phyloP scores from a whole-genome alignment of 2,329 filamentous ascomycete species.

The Shiraia sp. region DNA sequence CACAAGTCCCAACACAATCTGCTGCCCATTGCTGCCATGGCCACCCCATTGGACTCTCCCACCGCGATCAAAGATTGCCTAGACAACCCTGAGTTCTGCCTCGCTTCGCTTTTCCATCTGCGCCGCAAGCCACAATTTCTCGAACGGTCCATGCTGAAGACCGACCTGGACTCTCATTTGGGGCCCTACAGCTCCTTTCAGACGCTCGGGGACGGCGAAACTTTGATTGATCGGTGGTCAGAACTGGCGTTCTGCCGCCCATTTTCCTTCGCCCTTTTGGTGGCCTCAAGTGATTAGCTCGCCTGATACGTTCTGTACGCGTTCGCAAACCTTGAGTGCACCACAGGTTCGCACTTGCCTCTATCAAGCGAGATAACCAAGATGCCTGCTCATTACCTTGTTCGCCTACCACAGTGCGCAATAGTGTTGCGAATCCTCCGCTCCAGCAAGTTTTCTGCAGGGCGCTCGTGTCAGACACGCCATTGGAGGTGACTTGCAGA shows the following conservation, averaged over 20 bases:
- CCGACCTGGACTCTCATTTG: conserved; percentile 24
- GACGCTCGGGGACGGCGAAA: conserved; percentile 24
- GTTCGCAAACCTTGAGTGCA: conserved; percentile 3
- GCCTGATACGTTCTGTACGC: conserved; percentile 7
- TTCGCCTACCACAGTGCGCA: conserved; percentile 20
- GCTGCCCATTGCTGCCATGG: conserved; percentile 12
- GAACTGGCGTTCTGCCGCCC: conserved; percentile 13
- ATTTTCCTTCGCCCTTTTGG: too few species aligned
- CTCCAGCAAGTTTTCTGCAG: conserved; percentile 17
- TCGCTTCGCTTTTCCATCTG: conserved; percentile 28
- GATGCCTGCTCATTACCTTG: conserved; percentile 21
- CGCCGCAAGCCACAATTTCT: conserved; percentile 24
- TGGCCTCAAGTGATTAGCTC: neutral
- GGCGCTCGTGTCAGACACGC: conserved; percentile 12
- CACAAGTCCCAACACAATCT: conserved; percentile 27
- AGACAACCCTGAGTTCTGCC: conserved; percentile 12
- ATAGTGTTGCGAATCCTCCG: conserved; percentile 17
- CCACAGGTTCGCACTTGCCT: neutral
- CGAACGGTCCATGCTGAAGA: conserved; percentile 20
- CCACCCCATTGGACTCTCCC: conserved; percentile 15
- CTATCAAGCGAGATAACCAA: conserved; percentile 34
- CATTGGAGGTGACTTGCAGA: conserved; percentile 38
- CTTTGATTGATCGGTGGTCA: conserved; percentile 28
- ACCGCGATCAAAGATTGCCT: conserved; percentile 13
- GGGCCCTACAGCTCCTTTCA: conserved; percentile 10